Base-by-base conservation (phyloP, 202 grass and related monocot genomes). In the Eragrostis tef region DNA sequence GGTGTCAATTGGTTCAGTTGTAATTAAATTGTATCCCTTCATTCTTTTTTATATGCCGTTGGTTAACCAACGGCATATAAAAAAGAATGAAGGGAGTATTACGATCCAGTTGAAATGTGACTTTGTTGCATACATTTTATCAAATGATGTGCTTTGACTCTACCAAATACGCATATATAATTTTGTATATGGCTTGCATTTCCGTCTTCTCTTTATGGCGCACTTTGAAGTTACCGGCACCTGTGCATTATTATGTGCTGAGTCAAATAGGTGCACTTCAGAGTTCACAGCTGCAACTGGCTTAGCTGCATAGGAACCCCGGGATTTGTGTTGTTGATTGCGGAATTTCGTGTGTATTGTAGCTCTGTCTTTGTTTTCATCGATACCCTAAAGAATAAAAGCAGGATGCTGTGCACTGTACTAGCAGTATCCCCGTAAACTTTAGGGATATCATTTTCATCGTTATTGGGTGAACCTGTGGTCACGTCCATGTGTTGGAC, bases 391-490 rank as follows among this genome's bases (percentile, higher is more conserved):
- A 76, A 67, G 61, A 67, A 85, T 5, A 78, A 85, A 72, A 61
- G 19, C 27, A 71, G 74, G 49, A 47, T 43, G 2, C 21, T 79
- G 43, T 79, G 41, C 22, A 31, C 8, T 70, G 7, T 27, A 14
- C 13, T 4, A 16, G 27, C 83, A 64, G 66, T 62, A 73, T 59
- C 54, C 31, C 36, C 26, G 43, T 78, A 81, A 79, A 64, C 51
- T 78, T 79, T 72, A 79, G 43, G 64, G 10, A 64, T 10, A 65
- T 41, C 11, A 16, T 44, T 19, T 79, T 79, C 64, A 53, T 71
- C 11, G 20, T 85, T 79, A 63, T 85, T 79, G 64, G 73, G 83
- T 79, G 75, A 85, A 79, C 67, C 34, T 0, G 6, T 72, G 56
- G 50, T 21, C 74, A 78, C 27, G 43, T 70, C 20, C 43, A 70